Conservation (phyloP, 2,329 filamentous ascomycete genomes). For the Trichoderma semiorbis region DNA sequence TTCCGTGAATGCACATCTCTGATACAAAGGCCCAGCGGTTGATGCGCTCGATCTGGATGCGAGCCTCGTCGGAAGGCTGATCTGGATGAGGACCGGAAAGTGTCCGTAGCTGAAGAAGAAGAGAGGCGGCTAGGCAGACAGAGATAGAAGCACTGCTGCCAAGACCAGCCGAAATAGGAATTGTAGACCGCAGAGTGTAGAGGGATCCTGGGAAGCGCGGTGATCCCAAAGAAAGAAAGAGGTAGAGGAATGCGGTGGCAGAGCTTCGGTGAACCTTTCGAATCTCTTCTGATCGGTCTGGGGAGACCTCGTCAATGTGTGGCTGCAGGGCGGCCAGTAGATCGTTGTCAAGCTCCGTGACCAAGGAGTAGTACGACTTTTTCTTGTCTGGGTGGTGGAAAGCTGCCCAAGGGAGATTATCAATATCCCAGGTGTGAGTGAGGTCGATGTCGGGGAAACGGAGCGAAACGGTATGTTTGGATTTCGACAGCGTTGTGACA, state of each 20-base stretch:
- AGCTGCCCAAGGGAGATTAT: constrained; percentile 78
- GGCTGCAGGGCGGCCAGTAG: constrained; percentile 78
- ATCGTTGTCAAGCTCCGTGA: constrained; percentile 79
- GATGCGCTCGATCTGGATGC: constrained; percentile 87
- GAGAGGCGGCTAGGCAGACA: constrained; percentile 79
- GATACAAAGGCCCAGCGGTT: constrained; percentile 97
- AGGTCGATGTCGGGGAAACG: constrained; percentile 90
- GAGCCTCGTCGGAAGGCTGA: constrained; percentile 82
- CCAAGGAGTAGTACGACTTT: constrained; percentile 89
- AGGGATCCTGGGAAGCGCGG: constrained; percentile 75
- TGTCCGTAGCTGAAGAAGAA: constrained; percentile 83
- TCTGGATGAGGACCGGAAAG: constrained; percentile 89
- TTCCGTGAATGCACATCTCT: constrained; percentile 96
- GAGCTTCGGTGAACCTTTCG: constrained; percentile 83
- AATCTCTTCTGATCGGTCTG: constrained; percentile 60
- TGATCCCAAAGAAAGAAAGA: constrained; percentile 83
- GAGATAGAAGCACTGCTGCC: constrained; percentile 93
- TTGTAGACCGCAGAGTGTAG: constrained; percentile 89
- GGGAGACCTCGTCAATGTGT: constrained; percentile 69
- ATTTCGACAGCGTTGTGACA: constrained; percentile 91
- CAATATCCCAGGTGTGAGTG: constrained; percentile 90
- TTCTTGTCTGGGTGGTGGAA: constrained; percentile 83
- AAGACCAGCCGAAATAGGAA: constrained; percentile 86
- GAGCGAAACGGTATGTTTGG: constrained; percentile 79
- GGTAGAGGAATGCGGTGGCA: constrained; percentile 83